Percentiles rank a stretch among this genome's conserved stretches.
Evolutionary conservation across 495 filamentous ascomycete species (phyloP).

Genomic region (Baudoinia panamericana): DNA sequence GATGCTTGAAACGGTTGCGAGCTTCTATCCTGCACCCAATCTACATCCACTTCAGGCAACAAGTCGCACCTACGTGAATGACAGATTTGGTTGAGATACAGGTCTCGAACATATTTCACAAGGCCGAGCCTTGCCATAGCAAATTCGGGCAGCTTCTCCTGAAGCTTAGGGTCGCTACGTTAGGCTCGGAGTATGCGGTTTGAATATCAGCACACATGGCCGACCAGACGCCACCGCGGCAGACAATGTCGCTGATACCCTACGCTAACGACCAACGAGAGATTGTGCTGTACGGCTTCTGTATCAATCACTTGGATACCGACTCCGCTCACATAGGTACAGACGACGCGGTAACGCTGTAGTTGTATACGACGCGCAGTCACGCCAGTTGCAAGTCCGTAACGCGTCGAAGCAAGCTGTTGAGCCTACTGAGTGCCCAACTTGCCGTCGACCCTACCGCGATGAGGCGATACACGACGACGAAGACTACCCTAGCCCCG

Average conservation of each 20-base stretch:
- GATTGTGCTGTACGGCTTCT: conserved; percentile 30
- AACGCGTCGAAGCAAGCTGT: conserved; percentile 40
- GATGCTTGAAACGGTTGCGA: too few relatives aligned
- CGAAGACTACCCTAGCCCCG: conserved; percentile 8
- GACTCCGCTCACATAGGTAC: conserved; percentile 2
- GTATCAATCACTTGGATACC: background rate
- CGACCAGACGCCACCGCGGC: conserved; percentile 19
- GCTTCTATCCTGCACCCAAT: too few relatives aligned
- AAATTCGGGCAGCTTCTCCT: too few relatives aligned
- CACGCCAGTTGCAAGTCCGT: conserved; percentile 69
- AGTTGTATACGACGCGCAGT: conserved; percentile 77
- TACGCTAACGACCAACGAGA: conserved; percentile 27
- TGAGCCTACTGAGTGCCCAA: conserved; percentile 61
- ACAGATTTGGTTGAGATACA: too few relatives aligned
- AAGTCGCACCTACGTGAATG: too few relatives aligned
- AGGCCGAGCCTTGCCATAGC: too few relatives aligned
- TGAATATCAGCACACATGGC: conserved; percentile 18
- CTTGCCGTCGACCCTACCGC: conserved; percentile 70
- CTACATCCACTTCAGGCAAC: too few relatives aligned
- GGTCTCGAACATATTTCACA: too few relatives aligned
- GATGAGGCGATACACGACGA: conserved; percentile 31
- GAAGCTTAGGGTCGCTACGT: too few relatives aligned
- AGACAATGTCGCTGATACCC: conserved; percentile 31
- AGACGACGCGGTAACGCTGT: conserved; percentile 88
- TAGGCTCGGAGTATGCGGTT: conserved; percentile 6